phyloP scores from a whole-genome alignment of 2,329 filamentous ascomycete genomes.

The Mycosphaerella sp. region DNA sequence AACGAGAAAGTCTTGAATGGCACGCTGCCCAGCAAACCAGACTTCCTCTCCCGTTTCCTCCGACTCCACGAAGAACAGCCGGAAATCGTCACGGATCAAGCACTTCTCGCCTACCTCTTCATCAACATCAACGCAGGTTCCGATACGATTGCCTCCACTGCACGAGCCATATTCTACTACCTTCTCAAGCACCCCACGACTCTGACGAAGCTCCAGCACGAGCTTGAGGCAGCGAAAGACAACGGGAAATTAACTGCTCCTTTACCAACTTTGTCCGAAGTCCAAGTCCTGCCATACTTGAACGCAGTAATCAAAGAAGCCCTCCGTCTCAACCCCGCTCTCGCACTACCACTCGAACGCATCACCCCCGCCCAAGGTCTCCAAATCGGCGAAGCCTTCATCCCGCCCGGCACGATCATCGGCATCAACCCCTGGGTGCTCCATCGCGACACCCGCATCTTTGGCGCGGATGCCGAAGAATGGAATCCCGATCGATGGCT shows the following conservation, averaged over 20 bases:
- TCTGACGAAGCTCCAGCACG: constrained; percentile 10
- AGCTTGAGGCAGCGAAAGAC: constrained; percentile 14
- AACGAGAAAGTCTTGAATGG: constrained; percentile 22
- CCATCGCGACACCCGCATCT: constrained; percentile 38
- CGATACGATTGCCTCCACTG: constrained; percentile 16
- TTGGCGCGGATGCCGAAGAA: constrained; percentile 27
- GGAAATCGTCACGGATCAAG: constrained; percentile 22
- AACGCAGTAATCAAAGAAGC: constrained; percentile 26
- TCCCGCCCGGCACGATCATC: constrained; percentile 38
- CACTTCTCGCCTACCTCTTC: constrained; percentile 25
- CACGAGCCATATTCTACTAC: constrained; percentile 13
- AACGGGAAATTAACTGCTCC: constrained; percentile 17
- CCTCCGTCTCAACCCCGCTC: constrained; percentile 22
- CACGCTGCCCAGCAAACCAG: constrained; percentile 24
- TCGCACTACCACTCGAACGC: constrained; percentile 23
- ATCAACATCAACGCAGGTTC: constrained; percentile 27
- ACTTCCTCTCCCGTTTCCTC: constrained; percentile 29
- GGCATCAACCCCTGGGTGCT: constrained; percentile 43
- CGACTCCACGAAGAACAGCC: constrained; percentile 24
- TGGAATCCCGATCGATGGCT: constrained; percentile 45
- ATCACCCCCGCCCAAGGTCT: constrained; percentile 20
- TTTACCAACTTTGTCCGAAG: constrained; percentile 15
- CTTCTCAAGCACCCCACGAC: constrained; percentile 11
- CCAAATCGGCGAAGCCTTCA: constrained; percentile 18
- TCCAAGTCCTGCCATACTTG: constrained; percentile 23